Conservation (phyloP, 2,329 filamentous ascomycete genomes). For the Pseudogymnoascus destructans region DNA sequence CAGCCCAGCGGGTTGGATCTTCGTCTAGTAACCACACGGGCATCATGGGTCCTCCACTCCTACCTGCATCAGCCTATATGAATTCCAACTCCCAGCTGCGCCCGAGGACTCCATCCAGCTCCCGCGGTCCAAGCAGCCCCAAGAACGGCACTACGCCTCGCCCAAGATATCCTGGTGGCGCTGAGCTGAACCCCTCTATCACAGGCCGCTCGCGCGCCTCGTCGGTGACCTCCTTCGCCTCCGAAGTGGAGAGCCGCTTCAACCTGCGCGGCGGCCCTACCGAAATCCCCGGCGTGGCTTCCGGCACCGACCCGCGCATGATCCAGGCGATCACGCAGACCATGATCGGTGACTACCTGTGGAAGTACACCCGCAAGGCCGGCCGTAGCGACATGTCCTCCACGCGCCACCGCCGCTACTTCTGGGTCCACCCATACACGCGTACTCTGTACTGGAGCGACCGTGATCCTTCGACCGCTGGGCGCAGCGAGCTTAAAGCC, state of each 20-base stretch:
- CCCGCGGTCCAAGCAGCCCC: conserved; percentile 49
- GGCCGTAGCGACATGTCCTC: conserved; percentile 81
- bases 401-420: conserved; percentile 86
- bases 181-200: conserved; percentile 15
- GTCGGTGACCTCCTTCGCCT: conserved; percentile 89
- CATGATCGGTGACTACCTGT: conserved; percentile 97
- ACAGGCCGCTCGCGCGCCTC: conserved; percentile 47
- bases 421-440: conserved; percentile 98
- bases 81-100: conserved; percentile 4
- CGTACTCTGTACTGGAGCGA: conserved; percentile 95
- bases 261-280: conserved; percentile 53
- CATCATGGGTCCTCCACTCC: conserved; percentile 70
- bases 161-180: conserved; percentile 43
- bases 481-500: conserved; percentile 58
- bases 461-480: conserved; percentile 66
- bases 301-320: conserved; percentile 85
- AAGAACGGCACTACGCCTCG: conserved; percentile 37
- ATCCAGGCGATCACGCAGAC: conserved; percentile 98
- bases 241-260: conserved; percentile 84
- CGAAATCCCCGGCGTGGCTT: conserved; percentile 46
- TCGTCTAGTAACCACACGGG: conserved; percentile 23
- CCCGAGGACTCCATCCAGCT: conserved; percentile 25
- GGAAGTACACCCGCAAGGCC: conserved; percentile 96
- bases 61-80: conserved; percentile 58
- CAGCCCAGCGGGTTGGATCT: conserved; percentile 46